Evolutionary conservation across 2,329 filamentous ascomycete species (phyloP).

Genomic region (Colletotrichum chlorophyti): DNA sequence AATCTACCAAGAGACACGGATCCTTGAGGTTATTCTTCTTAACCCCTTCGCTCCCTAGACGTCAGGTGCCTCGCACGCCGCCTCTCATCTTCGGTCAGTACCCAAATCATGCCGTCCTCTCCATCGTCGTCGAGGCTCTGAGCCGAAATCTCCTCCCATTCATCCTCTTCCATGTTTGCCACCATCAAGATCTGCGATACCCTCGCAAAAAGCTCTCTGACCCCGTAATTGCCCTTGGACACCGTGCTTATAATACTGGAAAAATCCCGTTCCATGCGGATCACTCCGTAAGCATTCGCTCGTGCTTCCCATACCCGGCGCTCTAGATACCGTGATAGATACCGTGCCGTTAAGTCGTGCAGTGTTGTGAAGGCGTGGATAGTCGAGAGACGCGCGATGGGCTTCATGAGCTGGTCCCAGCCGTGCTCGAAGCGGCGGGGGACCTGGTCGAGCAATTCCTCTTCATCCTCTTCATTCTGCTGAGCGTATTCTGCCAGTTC

Average conservation of each 20-base stretch:
- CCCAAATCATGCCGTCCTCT: conserved; percentile 74
- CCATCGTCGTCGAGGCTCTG: conserved; percentile 43
- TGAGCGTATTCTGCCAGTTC: conserved; percentile 63
- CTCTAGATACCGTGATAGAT: conserved; percentile 82
- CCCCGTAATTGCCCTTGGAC: conserved; percentile 74
- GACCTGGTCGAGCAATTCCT: conserved; percentile 70
- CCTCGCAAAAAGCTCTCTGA: conserved; percentile 78
- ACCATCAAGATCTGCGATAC: conserved; percentile 84
- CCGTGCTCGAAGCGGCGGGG: conserved; percentile 80
- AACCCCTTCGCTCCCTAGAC: conserved; percentile 19
- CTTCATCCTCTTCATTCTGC: conserved; percentile 61
- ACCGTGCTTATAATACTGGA: conserved; percentile 75
- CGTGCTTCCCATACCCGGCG: conserved; percentile 85
- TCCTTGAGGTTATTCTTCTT: not conserved
- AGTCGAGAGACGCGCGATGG: conserved; percentile 85
- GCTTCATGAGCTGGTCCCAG: conserved; percentile 86
- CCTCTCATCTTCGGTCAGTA: conserved; percentile 76
- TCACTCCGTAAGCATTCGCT: conserved; percentile 81
- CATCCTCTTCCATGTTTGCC: conserved; percentile 94
- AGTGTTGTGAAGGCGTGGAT: conserved; percentile 77
- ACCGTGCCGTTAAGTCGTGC: conserved; percentile 74
- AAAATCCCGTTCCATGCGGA: conserved; percentile 85
- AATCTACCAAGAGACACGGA: too few species aligned
- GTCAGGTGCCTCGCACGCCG: conserved; percentile 72
- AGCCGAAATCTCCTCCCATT: conserved; percentile 78